Evolutionary conservation across 495 filamentous ascomycete genomes (phyloP).

Genomic region (Delitschia confertaspora): DNA sequence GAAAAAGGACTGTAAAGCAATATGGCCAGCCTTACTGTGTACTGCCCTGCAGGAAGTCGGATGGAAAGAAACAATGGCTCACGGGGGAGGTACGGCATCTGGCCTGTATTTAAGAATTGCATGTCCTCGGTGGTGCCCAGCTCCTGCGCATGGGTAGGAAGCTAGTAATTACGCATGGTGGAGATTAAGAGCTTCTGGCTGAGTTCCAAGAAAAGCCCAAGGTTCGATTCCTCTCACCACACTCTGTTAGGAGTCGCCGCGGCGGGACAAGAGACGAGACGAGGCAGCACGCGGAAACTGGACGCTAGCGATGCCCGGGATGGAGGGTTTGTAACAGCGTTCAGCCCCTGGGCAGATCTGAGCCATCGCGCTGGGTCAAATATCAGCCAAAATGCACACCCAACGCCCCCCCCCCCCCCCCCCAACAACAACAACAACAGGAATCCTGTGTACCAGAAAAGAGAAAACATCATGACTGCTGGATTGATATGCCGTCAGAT

Average conservation of each 20-base stretch:
- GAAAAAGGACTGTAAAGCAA: neutral
- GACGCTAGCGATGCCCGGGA: slow-evolving; percentile 11
- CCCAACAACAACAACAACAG: neutral
- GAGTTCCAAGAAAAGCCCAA: neutral
- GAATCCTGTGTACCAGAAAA: too few species aligned
- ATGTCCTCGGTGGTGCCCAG: slow-evolving; percentile 14
- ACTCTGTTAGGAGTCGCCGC: slow-evolving; percentile 1
- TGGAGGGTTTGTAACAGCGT: slow-evolving; percentile 12
- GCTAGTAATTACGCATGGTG: slow-evolving; percentile 1
- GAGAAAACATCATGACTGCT: too few species aligned
- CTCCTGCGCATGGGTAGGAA: slow-evolving; percentile 2
- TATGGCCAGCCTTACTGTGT: slow-evolving; percentile 16
- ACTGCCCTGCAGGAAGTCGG: slow-evolving; percentile 3
- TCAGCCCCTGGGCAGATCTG: slow-evolving; percentile 21
- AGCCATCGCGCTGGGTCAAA: slow-evolving; percentile 15
- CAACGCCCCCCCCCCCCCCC: slow-evolving; percentile 1
- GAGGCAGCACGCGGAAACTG: slow-evolving; percentile 17
- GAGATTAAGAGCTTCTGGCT: slow-evolving; percentile 7
- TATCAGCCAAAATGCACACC: slow-evolving; percentile 2
- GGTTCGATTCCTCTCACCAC: slow-evolving; percentile 2
- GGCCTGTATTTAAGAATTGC: slow-evolving; percentile 15
- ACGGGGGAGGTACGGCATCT: neutral
- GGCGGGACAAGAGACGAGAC: slow-evolving; percentile 22
- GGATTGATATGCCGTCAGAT: neutral
- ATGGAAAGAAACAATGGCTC: neutral